These are phyloP conservation scores for Pisolithus tinctorius DNA, from an alignment of 768 basidiomycete genomes.

Conservation along the genomic window DNA sequence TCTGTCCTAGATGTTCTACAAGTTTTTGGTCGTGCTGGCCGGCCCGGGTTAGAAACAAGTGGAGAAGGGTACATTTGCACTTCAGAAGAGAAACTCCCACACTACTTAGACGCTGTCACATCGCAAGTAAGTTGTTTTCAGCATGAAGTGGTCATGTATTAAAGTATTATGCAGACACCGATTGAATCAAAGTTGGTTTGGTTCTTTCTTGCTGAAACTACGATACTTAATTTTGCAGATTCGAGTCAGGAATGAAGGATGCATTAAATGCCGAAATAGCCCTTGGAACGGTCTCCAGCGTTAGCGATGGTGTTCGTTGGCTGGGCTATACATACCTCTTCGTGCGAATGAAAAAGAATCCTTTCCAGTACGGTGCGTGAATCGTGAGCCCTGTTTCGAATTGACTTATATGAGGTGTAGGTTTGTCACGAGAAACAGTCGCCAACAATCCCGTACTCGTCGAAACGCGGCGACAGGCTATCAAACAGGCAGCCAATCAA, in stretches of 20 bases:
- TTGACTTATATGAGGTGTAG: slow-evolving; percentile 32
- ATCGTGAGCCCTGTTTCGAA: not conserved
- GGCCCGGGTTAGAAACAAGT: slow-evolving; percentile 80
- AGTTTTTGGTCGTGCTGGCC: slow-evolving; percentile 94
- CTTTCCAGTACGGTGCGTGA: slow-evolving; percentile 69
- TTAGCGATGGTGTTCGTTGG: slow-evolving; percentile 87
- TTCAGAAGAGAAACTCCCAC: slow-evolving; percentile 83
- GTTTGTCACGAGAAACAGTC: slow-evolving; percentile 63
- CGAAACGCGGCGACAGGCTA: slow-evolving; percentile 60
- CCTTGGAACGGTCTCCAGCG: slow-evolving; percentile 86
- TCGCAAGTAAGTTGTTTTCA: slow-evolving; percentile 55
- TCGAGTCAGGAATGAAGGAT: slow-evolving; percentile 80
- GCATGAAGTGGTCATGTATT: not conserved
- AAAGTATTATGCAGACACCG: slow-evolving; percentile 51
- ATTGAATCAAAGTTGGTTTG: slow-evolving; percentile 83
- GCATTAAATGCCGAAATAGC: slow-evolving; percentile 93
- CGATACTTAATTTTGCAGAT: slow-evolving; percentile 36
- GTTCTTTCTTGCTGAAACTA: not conserved
- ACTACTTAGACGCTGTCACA: slow-evolving; percentile 83
- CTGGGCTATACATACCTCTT: slow-evolving; percentile 95
- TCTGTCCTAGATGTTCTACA: slow-evolving; percentile 94
- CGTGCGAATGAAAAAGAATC: slow-evolving; percentile 91
- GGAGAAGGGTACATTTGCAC: slow-evolving; percentile 98
- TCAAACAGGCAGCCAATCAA: slow-evolving; percentile 55
- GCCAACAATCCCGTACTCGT: slow-evolving; percentile 69